phyloP scores from a whole-genome alignment of 257 asterid species.

The Plantago ovata region DNA sequence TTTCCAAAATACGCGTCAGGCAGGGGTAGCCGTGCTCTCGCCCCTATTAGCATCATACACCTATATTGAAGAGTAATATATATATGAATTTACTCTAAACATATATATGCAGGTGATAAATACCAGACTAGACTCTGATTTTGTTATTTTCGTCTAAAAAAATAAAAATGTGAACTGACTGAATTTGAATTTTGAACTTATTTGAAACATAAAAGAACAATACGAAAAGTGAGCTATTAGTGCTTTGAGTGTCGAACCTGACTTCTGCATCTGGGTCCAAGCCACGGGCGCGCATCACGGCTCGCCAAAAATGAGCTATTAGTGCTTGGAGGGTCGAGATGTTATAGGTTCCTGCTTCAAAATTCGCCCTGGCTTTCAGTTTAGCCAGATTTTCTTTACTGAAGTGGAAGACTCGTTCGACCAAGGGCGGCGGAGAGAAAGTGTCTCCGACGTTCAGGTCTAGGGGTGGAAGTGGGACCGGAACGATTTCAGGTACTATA shows the following conservation, averaged over 20 bases:
- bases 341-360: slow-evolving; percentile 17
- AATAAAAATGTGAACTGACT: too few relatives aligned
- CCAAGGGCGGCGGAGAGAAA: not conserved
- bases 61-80: too few relatives aligned
- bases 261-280: not conserved
- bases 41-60: slow-evolving; percentile 13
- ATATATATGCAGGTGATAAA: too few relatives aligned
- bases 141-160: too few relatives aligned
- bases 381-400: slow-evolving; percentile 21
- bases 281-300: slow-evolving; percentile 18
- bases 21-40: slow-evolving; percentile 36
- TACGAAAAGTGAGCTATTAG: too few relatives aligned
- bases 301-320: slow-evolving; percentile 42
- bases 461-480: slow-evolving; percentile 18
- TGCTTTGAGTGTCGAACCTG: too few relatives aligned
- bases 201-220: too few relatives aligned
- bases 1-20: slow-evolving; percentile 40
- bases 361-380: slow-evolving; percentile 35
- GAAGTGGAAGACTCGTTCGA: slow-evolving; percentile 31
- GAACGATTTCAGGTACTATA: not conserved
- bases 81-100: too few relatives aligned
- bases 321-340: slow-evolving; percentile 45
- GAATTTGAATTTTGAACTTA: too few relatives aligned
- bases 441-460: not conserved
- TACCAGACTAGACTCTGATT: too few relatives aligned